Conservation (phyloP, 2,329 filamentous ascomycete species). For the Westerdykella sp. region DNA sequence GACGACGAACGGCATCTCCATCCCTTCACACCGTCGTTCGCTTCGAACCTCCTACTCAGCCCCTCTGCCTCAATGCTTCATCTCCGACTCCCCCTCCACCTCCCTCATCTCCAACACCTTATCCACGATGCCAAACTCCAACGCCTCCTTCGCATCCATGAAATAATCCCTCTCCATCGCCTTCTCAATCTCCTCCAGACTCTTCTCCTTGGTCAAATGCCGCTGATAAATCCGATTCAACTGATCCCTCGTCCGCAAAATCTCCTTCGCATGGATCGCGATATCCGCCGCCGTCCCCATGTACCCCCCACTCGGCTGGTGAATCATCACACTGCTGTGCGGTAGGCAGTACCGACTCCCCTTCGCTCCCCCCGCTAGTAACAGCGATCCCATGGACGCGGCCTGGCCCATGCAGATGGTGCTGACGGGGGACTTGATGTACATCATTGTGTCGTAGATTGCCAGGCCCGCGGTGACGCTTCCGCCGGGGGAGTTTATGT, state of each 20-base stretch:
- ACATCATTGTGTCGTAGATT: constrained; percentile 98
- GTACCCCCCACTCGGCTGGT: constrained; percentile 80
- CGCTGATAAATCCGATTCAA: constrained; percentile 84
- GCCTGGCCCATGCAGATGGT: constrained; percentile 95
- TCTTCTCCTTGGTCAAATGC: constrained; percentile 75
- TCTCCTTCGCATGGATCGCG: constrained; percentile 95
- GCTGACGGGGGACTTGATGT: constrained; percentile 86
- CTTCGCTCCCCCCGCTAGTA: constrained; percentile 77
- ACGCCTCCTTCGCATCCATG: constrained; percentile 78
- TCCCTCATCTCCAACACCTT: constrained; percentile 68
- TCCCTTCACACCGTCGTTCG: background rate
- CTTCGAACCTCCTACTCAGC: no score
- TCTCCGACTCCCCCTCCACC: constrained; percentile 36
- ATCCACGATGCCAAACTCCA: constrained; percentile 87
- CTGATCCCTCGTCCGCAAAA: constrained; percentile 75
- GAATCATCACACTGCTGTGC: constrained; percentile 95
- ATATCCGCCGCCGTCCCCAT: constrained; percentile 70
- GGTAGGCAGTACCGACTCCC: constrained; percentile 84
- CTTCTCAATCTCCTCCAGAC: constrained; percentile 76
- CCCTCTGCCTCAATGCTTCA: constrained; percentile 13
- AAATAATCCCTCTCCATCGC: constrained; percentile 98
- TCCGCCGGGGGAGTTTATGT: constrained; percentile 95
- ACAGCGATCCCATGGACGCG: constrained; percentile 86
- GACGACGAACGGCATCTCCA: no score
- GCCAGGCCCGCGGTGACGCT: constrained; percentile 78